phyloP scores from a whole-genome alignment of 1,139 yeast genomes.

The Yarrowia galli region DNA sequence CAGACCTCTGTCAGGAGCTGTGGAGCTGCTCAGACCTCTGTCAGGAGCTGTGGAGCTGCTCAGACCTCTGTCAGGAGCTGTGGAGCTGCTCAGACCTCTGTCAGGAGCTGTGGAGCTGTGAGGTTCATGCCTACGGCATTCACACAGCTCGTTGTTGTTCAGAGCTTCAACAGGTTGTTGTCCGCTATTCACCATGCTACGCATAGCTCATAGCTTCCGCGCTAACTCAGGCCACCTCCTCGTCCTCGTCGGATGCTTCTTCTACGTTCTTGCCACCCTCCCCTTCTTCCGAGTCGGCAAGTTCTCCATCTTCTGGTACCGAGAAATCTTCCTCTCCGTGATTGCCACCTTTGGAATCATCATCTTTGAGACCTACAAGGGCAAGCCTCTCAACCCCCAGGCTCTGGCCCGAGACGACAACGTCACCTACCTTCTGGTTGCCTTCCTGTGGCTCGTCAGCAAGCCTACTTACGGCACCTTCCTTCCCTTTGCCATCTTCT shows the following conservation, averaged over 20 bases:
- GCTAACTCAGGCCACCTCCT: slow-evolving; percentile 61
- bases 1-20: too few relatives aligned
- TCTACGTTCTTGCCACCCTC: slow-evolving; percentile 60
- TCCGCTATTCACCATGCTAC: neutral
- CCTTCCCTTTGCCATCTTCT: slow-evolving; percentile 71
- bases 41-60: too few relatives aligned
- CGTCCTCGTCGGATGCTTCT: slow-evolving; percentile 62
- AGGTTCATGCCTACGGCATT: too few relatives aligned
- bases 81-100: too few relatives aligned
- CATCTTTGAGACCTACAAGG: slow-evolving; percentile 61
- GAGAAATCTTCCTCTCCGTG: slow-evolving; percentile 68
- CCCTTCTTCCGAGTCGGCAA: slow-evolving; percentile 48
- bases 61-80: too few relatives aligned
- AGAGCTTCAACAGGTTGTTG: too few relatives aligned
- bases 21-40: too few relatives aligned
- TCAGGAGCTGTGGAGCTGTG: too few relatives aligned
- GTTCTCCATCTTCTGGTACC: slow-evolving; percentile 61
- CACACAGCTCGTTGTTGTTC: too few relatives aligned
- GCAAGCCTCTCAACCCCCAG: slow-evolving; percentile 47
- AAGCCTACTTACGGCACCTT: slow-evolving; percentile 62
- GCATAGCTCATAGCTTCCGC: neutral
- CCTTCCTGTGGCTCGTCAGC: slow-evolving; percentile 64
- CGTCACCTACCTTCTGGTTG: slow-evolving; percentile 67
- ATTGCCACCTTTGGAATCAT: slow-evolving; percentile 80
- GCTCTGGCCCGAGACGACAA: slow-evolving; percentile 65